Conservation (phyloP, 2,329 filamentous ascomycete species). For the Meredithiella fracta region DNA sequence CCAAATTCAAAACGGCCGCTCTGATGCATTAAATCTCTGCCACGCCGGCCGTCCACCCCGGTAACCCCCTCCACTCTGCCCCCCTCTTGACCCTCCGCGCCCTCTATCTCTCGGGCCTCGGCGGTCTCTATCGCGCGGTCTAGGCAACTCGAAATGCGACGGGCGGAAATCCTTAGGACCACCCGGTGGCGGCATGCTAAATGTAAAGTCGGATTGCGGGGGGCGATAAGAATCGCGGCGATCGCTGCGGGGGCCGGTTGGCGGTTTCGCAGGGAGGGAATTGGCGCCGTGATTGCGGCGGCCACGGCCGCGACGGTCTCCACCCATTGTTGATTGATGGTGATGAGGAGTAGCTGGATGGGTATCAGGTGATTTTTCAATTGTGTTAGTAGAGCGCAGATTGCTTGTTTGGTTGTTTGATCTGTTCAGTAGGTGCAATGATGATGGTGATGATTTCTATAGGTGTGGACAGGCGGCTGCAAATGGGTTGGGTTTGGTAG, state of each 20-base stretch:
- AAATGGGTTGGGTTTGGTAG: not conserved
- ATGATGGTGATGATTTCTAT: too few species aligned
- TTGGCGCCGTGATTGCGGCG: constrained; percentile 3
- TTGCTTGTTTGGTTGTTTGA: not conserved
- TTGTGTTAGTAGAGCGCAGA: not conserved
- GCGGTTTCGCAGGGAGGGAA: constrained; percentile 1
- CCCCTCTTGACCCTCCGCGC: constrained; percentile 16
- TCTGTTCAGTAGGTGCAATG: too few species aligned
- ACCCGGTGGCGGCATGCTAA: constrained; percentile 35
- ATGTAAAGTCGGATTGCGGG: constrained; percentile 37
- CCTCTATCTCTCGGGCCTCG: constrained; percentile 12
- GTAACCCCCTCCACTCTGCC: constrained; percentile 18
- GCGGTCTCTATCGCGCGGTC: constrained; percentile 14
- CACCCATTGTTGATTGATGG: not conserved
- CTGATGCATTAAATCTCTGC: constrained; percentile 27
- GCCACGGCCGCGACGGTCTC: constrained; percentile 7
- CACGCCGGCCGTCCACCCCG: constrained; percentile 18
- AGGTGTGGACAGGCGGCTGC: not conserved
- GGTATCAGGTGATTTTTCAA: not conserved
- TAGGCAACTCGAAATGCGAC: not conserved
- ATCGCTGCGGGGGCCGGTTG: constrained; percentile 5
- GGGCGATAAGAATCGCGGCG: constrained; percentile 18
- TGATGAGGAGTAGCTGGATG: too few species aligned
- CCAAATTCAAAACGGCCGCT: constrained; percentile 34
- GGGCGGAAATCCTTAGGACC: constrained; percentile 18